These are phyloP conservation scores for Rhodosporidiobolus sp. DNA, from an alignment of 768 basidiomycete species.

Conservation along the genomic window DNA sequence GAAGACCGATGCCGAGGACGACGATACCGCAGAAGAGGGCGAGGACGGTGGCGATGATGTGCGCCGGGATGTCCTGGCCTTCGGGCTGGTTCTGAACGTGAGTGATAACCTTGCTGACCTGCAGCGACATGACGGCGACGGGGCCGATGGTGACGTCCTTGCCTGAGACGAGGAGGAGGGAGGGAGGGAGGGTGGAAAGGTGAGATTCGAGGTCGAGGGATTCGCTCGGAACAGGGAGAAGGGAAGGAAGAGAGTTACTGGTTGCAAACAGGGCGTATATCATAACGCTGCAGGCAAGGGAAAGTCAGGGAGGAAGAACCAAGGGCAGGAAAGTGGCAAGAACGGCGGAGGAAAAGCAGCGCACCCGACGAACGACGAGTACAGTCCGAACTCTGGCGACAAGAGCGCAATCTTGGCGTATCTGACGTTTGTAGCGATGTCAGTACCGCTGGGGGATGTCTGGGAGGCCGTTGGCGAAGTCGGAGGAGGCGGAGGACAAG, in stretches of 20 bases:
- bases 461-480: too few relatives aligned
- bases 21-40: constrained; percentile 88
- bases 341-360: background rate
- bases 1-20: constrained; percentile 79
- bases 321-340: background rate
- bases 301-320: constrained; percentile 67
- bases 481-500: too few relatives aligned
- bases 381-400: constrained; percentile 82
- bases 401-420: constrained; percentile 66
- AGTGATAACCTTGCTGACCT: constrained; percentile 50
- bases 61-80: constrained; percentile 50
- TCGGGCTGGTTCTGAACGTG: constrained; percentile 29
- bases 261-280: constrained; percentile 69
- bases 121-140: constrained; percentile 96
- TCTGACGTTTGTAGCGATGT: too few relatives aligned
- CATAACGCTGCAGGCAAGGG: constrained; percentile 63
- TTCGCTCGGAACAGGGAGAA: too few relatives aligned
- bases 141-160: constrained; percentile 98
- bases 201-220: too few relatives aligned
- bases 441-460: too few relatives aligned
- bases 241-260: too few relatives aligned
- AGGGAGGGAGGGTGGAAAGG: constrained; percentile 53
- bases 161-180: constrained; percentile 70
- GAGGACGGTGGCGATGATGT: constrained; percentile 76
- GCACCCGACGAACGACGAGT: constrained; percentile 84